Conservation (phyloP, 2,329 filamentous ascomycete species). For the Rhexocercosporidium sp. region DNA sequence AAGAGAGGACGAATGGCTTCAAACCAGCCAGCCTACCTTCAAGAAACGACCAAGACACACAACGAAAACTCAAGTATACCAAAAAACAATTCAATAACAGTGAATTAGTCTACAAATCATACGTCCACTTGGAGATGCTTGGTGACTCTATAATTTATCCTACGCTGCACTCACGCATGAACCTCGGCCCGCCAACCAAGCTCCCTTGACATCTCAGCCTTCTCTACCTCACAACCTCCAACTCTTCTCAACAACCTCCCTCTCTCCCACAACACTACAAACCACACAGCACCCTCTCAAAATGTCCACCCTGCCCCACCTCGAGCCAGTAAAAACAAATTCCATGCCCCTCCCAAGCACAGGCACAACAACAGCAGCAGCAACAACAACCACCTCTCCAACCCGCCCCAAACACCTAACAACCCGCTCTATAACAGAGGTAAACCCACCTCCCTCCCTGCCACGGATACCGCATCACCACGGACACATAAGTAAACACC, state of each 20-base stretch:
- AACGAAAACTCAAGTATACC: no score
- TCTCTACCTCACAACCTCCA: background rate
- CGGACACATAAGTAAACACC: slow-evolving; percentile 13
- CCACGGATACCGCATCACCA: slow-evolving; percentile 44
- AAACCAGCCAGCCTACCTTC: no score
- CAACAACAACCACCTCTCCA: slow-evolving; percentile 35
- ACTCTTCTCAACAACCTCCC: background rate
- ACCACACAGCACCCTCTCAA: background rate
- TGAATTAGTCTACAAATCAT: no score
- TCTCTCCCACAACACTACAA: background rate
- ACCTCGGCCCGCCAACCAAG: background rate
- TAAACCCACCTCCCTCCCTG: slow-evolving; percentile 20
- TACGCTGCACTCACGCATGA: background rate
- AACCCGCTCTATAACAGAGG: slow-evolving; percentile 51
- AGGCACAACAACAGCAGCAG: no score
- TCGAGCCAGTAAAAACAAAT: background rate
- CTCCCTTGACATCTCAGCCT: background rate
- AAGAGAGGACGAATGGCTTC: no score
- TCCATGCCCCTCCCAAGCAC: slow-evolving; percentile 5
- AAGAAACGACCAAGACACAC: no score
- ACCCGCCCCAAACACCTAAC: slow-evolving; percentile 55
- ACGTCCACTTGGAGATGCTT: background rate
- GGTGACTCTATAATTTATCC: background rate
- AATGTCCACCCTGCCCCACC: background rate
- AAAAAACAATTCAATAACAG: no score